Base-by-base conservation (phyloP, 176 grass and related monocot genomes). In the Oryza meridionalis region DNA sequence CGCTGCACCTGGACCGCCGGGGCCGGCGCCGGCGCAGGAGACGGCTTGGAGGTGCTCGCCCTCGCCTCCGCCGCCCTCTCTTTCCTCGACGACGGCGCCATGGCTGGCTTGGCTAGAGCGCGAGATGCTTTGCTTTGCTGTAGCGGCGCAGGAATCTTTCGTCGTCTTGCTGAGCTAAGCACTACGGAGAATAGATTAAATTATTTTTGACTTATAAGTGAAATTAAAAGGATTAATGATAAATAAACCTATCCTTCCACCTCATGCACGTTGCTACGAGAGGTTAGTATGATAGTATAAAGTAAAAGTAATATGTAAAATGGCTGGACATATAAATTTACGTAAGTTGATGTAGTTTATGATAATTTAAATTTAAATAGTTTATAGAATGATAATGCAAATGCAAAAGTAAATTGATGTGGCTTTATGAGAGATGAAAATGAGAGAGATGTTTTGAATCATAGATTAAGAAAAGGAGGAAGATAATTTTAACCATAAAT, bases 21-120 rank as follows among this genome's bases (percentile, higher is more conserved):
- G 11, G 6, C 16, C 3, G 78, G 25, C 11, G 6, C 16, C 3
- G 53, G 16, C 13, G 49, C 33, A 35, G 33, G 50, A 4, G 73
- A 32, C 32, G 72, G 82, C 19, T 49, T 75, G 33, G 83, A 82
- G 0, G 78, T 81, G 42, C 72, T 82, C 53, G 44, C 17, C 74
- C 69, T 71, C 26, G 67, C 37, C 73, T 65, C 73, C 67, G 26
- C 84, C 68, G 33, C 68, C 67, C 58, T 83, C 68, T 77, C 79
- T 78, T 79, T 86, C 59, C 84, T 86, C 74, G 66, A 47, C 59
- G 26, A 26, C 22, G 77, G 88, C 71, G 77, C 78, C 88, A 89
- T 85, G 4, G 51, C 65, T 66, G 29, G 29, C 29, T 31, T 31
- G 29, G 29, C 29, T 31, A 40, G 47, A 4, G 49, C 13, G 42